These are phyloP conservation scores for Serendipita sp. DNA, from an alignment of 768 basidiomycete species.

Conservation along the genomic window DNA sequence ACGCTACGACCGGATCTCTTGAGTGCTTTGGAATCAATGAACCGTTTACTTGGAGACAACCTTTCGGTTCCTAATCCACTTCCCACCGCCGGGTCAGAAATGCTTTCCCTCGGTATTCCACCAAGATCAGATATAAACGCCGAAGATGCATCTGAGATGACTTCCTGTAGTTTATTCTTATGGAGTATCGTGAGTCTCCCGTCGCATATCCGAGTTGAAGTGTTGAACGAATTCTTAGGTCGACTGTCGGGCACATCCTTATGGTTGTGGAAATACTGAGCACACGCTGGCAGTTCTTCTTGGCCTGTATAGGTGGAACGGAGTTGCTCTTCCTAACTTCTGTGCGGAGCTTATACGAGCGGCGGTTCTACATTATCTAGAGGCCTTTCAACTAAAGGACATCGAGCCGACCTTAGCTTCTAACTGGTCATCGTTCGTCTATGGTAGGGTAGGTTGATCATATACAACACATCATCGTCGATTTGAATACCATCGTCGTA, in stretches of 20 bases:
- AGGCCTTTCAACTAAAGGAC: background rate
- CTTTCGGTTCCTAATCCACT: background rate
- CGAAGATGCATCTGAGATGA: background rate
- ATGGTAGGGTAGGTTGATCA: background rate
- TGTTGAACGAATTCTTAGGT: background rate
- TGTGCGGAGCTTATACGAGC: conserved; percentile 3
- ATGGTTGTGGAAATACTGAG: background rate
- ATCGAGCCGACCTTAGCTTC: background rate
- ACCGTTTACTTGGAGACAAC: background rate
- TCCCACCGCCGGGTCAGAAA: background rate
- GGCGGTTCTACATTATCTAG: background rate
- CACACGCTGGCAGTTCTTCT: background rate
- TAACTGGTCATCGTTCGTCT: background rate
- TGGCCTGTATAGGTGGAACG: background rate
- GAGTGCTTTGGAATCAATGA: background rate
- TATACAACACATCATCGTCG: background rate
- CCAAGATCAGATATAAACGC: background rate
- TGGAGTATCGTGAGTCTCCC: background rate
- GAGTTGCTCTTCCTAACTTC: background rate
- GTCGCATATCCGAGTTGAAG: background rate
- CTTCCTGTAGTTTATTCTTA: background rate
- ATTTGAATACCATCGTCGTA: background rate
- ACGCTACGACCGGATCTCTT: background rate
- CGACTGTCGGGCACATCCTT: background rate
- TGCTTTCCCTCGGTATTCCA: background rate